Evolutionary conservation across 257 asterid genomes (phyloP), one percentile per base, ranked within the genome.

Genomic region (Penstemon newberryi): DNA sequence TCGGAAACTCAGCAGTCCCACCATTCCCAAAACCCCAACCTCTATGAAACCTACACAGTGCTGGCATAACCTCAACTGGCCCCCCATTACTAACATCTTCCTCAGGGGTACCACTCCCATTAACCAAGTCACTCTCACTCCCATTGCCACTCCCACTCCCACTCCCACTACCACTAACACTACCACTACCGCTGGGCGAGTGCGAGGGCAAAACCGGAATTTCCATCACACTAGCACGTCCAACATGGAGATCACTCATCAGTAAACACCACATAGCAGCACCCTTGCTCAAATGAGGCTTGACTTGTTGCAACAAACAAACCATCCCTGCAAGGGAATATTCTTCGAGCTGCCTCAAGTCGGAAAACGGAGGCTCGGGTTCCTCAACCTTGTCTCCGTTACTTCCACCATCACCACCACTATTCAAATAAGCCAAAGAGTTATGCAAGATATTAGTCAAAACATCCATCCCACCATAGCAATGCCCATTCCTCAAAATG

Each of bases 201-300:
- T 89, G 89, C 60, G 84, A 82, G 8, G 90, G 89, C 60, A 78
- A 67, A 60, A 80, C 84, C 0, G 99, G 99, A 33, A 90, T 70
- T 12, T 93, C 99, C 92, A 90, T 84, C 73, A 82, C 85, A 12
- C 96, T 90, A n/a, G 97, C 97, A 13, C 95, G 84, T 42, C 91
- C 96, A 6, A 89, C 89, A 50, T 91, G 96, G 65, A 94, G 91
- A 78, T 89, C 96, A 67, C 91, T 87, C 94, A 87, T 87, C 67
- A 94, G 69, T 75, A 94, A 83, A 80, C 96, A 89, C 99, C 97
- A 91, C 99, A 94, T 89, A 0, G 97, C 96, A 40, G 89, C 96
- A 11, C 90, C 96, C 60, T 79, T 87, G 55, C 87, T 89, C 85
- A 91, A 69, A 66, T 85, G 89, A 9, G 96, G 96, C 80, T 87